Percentiles rank a stretch among this genome's conserved stretches.
These are phyloP conservation scores for Sporisorium reilianum DNA, from an alignment of 1,284 basidiomycete species.

Conservation along the genomic window DNA sequence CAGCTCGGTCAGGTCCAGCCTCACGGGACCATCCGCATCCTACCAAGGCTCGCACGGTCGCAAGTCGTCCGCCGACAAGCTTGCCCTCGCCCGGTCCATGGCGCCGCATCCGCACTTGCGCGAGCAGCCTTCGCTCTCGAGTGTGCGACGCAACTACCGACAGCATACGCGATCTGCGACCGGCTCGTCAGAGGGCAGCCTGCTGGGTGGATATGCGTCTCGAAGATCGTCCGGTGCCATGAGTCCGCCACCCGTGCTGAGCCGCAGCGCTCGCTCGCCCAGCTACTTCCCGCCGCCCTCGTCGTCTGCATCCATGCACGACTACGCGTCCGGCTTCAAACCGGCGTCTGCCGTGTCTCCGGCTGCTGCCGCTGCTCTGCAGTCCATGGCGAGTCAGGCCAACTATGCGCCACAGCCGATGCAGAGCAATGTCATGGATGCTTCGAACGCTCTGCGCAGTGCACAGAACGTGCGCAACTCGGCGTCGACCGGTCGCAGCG, in stretches of 20 bases:
- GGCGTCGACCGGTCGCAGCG: conserved; percentile 23
- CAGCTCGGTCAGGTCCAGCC: conserved; percentile 23
- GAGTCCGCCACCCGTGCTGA: conserved; percentile 43
- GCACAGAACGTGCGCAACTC: conserved; percentile 43
- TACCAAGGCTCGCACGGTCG: conserved; percentile 34
- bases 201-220: conserved; percentile 26
- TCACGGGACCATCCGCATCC: conserved; percentile 17
- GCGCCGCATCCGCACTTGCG: conserved; percentile 35
- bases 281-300: conserved; percentile 56
- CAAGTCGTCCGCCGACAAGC: conserved; percentile 40
- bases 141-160: conserved; percentile 37
- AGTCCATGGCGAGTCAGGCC: conserved; percentile 30
- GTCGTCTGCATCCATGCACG: conserved; percentile 27
- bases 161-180: conserved; percentile 39
- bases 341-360: conserved; percentile 44
- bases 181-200: conserved; percentile 43
- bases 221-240: conserved; percentile 43
- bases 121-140: conserved; percentile 43
- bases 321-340: conserved; percentile 53
- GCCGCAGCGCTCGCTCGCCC: conserved; percentile 53
- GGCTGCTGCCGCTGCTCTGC: conserved; percentile 43
- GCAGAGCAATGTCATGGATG: conserved; percentile 29
- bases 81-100: conserved; percentile 28
- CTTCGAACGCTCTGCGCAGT: conserved; percentile 27
- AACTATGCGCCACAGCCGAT: conserved; percentile 11